phyloP scores from a whole-genome alignment of 1,284 basidiomycete genomes.

The Trametes pubescens region DNA sequence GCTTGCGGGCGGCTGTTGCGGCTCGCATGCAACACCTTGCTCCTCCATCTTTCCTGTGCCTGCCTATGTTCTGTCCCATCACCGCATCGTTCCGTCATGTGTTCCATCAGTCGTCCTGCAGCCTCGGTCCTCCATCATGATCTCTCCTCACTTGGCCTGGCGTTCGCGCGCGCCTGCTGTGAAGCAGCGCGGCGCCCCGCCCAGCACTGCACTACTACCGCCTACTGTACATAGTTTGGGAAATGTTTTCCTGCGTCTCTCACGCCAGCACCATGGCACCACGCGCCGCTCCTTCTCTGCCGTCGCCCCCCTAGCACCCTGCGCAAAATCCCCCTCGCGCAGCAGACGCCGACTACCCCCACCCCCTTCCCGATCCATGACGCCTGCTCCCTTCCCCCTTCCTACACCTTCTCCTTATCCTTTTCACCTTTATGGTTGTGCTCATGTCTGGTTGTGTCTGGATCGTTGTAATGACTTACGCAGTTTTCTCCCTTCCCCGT shows the following conservation, averaged over 20 bases:
- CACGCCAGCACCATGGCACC: slow-evolving; percentile 27
- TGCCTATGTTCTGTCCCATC: slow-evolving; percentile 25
- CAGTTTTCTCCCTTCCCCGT: slow-evolving; percentile 13
- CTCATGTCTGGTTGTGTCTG: slow-evolving; percentile 35
- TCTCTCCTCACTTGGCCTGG: slow-evolving; percentile 17
- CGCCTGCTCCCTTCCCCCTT: slow-evolving; percentile 17
- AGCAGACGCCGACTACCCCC: slow-evolving; percentile 1
- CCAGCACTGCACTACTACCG: slow-evolving; percentile 30
- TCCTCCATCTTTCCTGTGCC: slow-evolving; percentile 8
- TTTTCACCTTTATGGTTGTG: slow-evolving; percentile 30
- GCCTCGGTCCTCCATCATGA: slow-evolving; percentile 25
- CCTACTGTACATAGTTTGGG: slow-evolving; percentile 38
- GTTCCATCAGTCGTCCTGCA: slow-evolving; percentile 21
- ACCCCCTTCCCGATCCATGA: slow-evolving; percentile 24
- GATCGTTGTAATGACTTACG: slow-evolving; percentile 32
- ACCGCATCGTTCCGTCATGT: slow-evolving; percentile 24
- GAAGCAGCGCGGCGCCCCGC: slow-evolving; percentile 18
- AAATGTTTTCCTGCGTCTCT: slow-evolving; percentile 26
- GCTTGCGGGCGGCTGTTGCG: slow-evolving; percentile 11
- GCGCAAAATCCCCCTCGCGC: slow-evolving; percentile 24
- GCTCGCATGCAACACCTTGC: slow-evolving; percentile 31
- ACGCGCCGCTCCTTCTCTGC: slow-evolving; percentile 33
- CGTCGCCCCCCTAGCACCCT: slow-evolving; percentile 24
- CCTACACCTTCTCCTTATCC: slow-evolving; percentile 8
- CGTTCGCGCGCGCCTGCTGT: slow-evolving; percentile 2